Conservation (phyloP, 192 early-diverging fungal species). For the Pilaira anomala region DNA sequence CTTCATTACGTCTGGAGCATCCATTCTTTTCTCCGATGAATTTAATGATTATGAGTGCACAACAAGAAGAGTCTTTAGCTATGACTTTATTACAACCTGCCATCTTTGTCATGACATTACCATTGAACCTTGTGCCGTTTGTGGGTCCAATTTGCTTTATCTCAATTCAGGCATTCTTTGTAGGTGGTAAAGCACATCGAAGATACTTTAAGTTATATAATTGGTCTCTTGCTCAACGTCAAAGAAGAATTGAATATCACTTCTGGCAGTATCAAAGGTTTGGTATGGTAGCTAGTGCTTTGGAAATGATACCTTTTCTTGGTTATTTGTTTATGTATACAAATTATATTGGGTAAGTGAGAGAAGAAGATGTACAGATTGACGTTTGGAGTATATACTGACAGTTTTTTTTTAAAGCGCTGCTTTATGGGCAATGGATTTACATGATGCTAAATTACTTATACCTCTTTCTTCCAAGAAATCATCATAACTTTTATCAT, state of each 20-base stretch:
- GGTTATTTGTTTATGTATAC: conserved; percentile 49
- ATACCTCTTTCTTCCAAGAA: neutral
- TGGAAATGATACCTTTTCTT: conserved; percentile 45
- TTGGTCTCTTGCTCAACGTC: conserved; percentile 34
- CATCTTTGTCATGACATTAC: conserved; percentile 41
- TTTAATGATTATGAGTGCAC: conserved; percentile 6
- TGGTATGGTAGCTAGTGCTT: conserved; percentile 42
- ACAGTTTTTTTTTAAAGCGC: conserved; percentile 5
- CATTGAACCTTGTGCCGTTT: conserved; percentile 43
- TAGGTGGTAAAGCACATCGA: conserved; percentile 37
- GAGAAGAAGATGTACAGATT: neutral
- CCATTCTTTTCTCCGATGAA: conserved; percentile 1
- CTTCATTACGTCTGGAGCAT: neutral
- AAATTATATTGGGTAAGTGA: conserved; percentile 47
- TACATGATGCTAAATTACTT: conserved; percentile 13
- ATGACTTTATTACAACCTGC: neutral
- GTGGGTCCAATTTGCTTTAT: conserved; percentile 40
- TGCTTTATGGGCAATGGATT: conserved; percentile 11
- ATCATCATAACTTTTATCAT: too few relatives aligned
- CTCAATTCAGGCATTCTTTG: conserved; percentile 38
- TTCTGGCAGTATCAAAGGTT: conserved; percentile 41
- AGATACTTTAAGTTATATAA: conserved; percentile 46
- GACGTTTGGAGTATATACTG: neutral
- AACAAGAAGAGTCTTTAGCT: neutral
- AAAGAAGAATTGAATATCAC: conserved; percentile 29